Percentiles rank a stretch among this genome's conserved stretches.
Evolutionary conservation across 1,139 yeast species (phyloP).

Genomic region (Hemisphaericaspora lyxosophila): DNA sequence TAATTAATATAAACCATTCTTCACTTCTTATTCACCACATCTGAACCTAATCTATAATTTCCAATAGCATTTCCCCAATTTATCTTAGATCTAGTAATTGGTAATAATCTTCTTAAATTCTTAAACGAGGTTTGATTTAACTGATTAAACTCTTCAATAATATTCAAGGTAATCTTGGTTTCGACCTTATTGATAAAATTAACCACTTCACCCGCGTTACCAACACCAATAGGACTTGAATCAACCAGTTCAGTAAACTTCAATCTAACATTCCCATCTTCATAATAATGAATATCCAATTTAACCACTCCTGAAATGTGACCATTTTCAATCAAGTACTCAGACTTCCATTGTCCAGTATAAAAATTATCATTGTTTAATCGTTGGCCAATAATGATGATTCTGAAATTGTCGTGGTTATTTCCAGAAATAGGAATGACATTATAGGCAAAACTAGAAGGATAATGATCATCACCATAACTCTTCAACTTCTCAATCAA

Average conservation of each 20-base stretch:
- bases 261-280: slow-evolving; percentile 91
- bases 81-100: slow-evolving; percentile 86
- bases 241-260: slow-evolving; percentile 50
- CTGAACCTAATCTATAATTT: slow-evolving; percentile 83
- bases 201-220: slow-evolving; percentile 37
- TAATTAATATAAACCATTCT: background rate
- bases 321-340: slow-evolving; percentile 46
- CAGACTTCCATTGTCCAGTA: slow-evolving; percentile 87
- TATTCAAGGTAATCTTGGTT: slow-evolving; percentile 54
- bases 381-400: slow-evolving; percentile 69
- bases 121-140: slow-evolving; percentile 83
- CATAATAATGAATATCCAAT: slow-evolving; percentile 87
- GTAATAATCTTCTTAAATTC: slow-evolving; percentile 82
- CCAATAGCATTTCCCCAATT: slow-evolving; percentile 96
- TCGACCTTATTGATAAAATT: slow-evolving; percentile 61
- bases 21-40: slow-evolving; percentile 51
- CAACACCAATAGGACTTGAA: slow-evolving; percentile 13
- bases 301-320: slow-evolving; percentile 52
- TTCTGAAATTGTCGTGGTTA: slow-evolving; percentile 27
- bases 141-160: slow-evolving; percentile 64
- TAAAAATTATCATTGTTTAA: slow-evolving; percentile 77
- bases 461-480: slow-evolving; percentile 53
- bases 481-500: slow-evolving; percentile 30
- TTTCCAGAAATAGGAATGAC: slow-evolving; percentile 40
- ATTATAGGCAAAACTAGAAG: slow-evolving; percentile 49